phyloP scores from a whole-genome alignment of 257 asterid species.

The Penstemon newberryi region DNA sequence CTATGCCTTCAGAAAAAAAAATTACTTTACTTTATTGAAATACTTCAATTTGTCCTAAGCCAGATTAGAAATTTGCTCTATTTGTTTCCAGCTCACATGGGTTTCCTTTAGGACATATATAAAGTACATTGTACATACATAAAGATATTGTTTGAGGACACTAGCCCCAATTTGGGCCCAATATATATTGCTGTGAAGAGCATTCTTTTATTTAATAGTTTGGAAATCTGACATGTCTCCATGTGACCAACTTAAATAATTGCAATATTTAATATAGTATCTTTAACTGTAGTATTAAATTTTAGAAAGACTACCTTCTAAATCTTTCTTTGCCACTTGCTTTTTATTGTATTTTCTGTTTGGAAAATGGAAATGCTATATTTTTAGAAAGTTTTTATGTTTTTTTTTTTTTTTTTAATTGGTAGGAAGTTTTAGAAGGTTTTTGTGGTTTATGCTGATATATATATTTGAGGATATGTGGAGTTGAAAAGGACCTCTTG shows the following conservation, averaged over 20 bases:
- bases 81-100: slow-evolving; percentile 54
- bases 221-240: slow-evolving; percentile 41
- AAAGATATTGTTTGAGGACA: slow-evolving; percentile 29
- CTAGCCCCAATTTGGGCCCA: slow-evolving; percentile 28
- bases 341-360: background rate
- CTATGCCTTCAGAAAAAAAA: slow-evolving; percentile 17
- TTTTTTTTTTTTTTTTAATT: background rate
- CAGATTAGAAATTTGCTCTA: slow-evolving; percentile 23
- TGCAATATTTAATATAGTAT: background rate
- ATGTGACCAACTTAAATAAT: slow-evolving; percentile 32
- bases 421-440: background rate
- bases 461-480: background rate
- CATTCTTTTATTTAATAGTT: slow-evolving; percentile 32
- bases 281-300: slow-evolving; percentile 6
- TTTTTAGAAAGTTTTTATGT: background rate
- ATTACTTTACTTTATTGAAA: slow-evolving; percentile 21
- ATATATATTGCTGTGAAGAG: slow-evolving; percentile 26
- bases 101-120: slow-evolving; percentile 27
- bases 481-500: slow-evolving; percentile 4
- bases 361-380: slow-evolving; percentile 6
- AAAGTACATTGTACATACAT: slow-evolving; percentile 16
- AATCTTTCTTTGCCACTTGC: slow-evolving; percentile 2
- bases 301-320: slow-evolving; percentile 13
- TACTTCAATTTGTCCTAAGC: slow-evolving; percentile 21
- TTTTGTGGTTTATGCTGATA: background rate